A percentile compares a stretch with the other conserved stretches of the same genome.
These are phyloP conservation scores for Mitragyna speciosa DNA, from an alignment of 257 asterid genomes.

Conservation along the genomic window DNA sequence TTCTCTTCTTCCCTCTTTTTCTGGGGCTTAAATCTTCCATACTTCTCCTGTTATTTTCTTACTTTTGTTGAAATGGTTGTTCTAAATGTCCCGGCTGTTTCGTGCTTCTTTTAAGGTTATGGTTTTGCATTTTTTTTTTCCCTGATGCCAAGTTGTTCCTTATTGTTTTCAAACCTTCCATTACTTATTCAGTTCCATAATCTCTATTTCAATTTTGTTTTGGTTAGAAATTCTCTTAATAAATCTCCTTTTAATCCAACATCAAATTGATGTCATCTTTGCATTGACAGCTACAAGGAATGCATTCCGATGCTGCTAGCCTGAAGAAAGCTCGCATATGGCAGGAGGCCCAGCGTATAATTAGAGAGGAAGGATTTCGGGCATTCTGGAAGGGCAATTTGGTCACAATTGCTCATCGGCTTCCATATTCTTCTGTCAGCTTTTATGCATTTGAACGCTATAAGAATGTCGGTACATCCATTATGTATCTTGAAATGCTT, in stretches of 20 bases:
- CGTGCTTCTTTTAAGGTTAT: neutral
- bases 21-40: too few relatives aligned
- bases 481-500: neutral
- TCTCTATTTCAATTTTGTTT: neutral
- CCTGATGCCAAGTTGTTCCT: too few relatives aligned
- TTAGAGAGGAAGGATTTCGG: constrained; percentile 68
- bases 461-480: constrained; percentile 77
- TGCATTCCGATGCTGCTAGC: constrained; percentile 58
- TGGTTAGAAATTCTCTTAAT: neutral
- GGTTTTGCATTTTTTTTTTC: neutral
- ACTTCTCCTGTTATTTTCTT: too few relatives aligned
- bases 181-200: neutral
- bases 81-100: neutral
- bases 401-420: constrained; percentile 80
- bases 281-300: constrained; percentile 61
- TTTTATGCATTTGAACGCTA: constrained; percentile 78
- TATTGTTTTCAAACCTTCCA: too few relatives aligned
- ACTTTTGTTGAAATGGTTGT: too few relatives aligned
- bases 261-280: neutral
- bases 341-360: constrained; percentile 66
- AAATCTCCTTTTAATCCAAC: neutral
- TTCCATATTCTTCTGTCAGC: constrained; percentile 85
- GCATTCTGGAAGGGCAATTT: constrained; percentile 93
- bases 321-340: constrained; percentile 65
- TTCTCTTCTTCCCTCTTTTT: too few relatives aligned